phyloP scores from a whole-genome alignment of 2,329 filamentous ascomycete species.

The Acrodontium crateriforme region DNA sequence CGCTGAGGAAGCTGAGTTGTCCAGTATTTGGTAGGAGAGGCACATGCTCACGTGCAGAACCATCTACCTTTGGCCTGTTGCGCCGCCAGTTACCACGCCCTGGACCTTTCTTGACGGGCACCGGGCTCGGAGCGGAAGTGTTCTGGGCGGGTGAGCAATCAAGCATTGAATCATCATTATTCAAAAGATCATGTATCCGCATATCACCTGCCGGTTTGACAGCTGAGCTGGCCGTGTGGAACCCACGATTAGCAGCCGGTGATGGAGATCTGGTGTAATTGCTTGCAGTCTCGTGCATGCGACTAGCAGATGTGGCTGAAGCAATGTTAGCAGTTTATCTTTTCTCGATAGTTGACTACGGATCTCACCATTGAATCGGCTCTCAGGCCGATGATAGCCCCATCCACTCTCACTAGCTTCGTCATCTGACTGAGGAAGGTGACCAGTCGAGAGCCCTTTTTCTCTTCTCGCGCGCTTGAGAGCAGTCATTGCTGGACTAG shows the following conservation, averaged over 20 bases:
- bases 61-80: conserved; percentile 17
- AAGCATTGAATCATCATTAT: conserved; percentile 30
- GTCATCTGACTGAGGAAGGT: conserved; percentile 17
- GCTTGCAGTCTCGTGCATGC: conserved; percentile 24
- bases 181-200: conserved; percentile 35
- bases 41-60: conserved; percentile 21
- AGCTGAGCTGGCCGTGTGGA: conserved; percentile 21
- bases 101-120: conserved; percentile 27
- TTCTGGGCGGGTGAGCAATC: conserved; percentile 8
- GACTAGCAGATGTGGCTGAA: conserved; percentile 8
- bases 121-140: conserved; percentile 12
- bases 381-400: conserved; percentile 2
- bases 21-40: conserved; percentile 20
- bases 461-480: conserved; percentile 35
- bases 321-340: no score
- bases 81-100: conserved; percentile 38
- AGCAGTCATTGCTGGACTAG: conserved; percentile 48
- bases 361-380: conserved; percentile 5
- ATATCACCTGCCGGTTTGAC: conserved; percentile 28
- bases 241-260: conserved; percentile 19
- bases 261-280: conserved; percentile 34
- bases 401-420: conserved; percentile 18
- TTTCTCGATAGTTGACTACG: no score
- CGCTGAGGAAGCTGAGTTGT: conserved; percentile 16
- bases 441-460: conserved; percentile 24